Base-by-base conservation (phyloP, 768 basidiomycete genomes). In the Boletus insuetus region DNA sequence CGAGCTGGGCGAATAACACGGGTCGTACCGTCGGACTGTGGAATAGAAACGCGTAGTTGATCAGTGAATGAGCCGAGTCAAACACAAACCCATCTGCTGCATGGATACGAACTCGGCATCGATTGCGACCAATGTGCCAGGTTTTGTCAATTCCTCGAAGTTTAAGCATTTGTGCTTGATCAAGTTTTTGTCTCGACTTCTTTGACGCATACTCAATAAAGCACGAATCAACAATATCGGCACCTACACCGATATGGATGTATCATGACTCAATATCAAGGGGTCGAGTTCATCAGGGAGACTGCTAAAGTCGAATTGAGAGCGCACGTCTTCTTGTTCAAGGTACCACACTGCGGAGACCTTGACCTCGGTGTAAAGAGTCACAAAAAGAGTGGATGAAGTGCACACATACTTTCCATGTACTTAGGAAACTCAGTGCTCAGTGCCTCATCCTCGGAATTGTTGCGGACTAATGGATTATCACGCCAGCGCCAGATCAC, bases 41-140 rank as follows among this genome's bases (percentile, higher is more conserved):
- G 53, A 12, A 38, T 35, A 43, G 29, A 51, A 43, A 8, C 12
- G 51, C 47, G 39, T 39, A 31, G 29, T 37, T 38, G 22, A 38
- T 24, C 19, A 11, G 46, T 22, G 32, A 42, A 11, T 17, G 3
- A 20, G 17, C 17, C 20, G 12, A 32, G 4, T 14, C 13, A 14
- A 12, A 9, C 9, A 20, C 1, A 31, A 51, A 46, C 64, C 45
- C 57, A 89, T 91, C 77, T 94, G 91, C 69, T 98, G 94, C 83
- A 99, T 90, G 6, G 87, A 89, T 22, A 99, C 96, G 66, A 99
- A 99, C 66, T 99, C 96, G 2, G 96, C 95, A 64, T 99, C 97
- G 58, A 99, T 98, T 4, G 96, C 87, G 37, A 99, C 86, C 40
- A 96, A 74, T 6, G 89, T 95, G 12, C 94, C 97, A 6, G 88